These are phyloP conservation scores for Phytophthora sansomeana DNA, from an alignment of 352 stramenopile genomes.

Conservation along the genomic window DNA sequence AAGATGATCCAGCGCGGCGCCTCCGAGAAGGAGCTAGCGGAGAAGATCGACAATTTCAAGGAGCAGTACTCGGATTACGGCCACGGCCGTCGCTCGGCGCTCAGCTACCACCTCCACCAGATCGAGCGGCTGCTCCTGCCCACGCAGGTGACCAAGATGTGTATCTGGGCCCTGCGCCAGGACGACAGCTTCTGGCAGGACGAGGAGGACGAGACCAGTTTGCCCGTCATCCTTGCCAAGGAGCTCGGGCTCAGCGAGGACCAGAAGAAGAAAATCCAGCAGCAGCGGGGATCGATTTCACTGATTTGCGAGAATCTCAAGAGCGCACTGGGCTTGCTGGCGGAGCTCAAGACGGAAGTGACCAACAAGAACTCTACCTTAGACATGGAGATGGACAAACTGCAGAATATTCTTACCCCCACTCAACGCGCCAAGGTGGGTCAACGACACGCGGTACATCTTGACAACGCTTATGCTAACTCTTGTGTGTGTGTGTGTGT, in stretches of 20 bases:
- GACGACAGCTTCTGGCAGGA: slow-evolving; percentile 92
- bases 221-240: slow-evolving; percentile 92
- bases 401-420: slow-evolving; percentile 94
- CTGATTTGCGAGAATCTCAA: slow-evolving; percentile 92
- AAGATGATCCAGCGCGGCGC: slow-evolving; percentile 83
- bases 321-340: slow-evolving; percentile 84
- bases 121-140: slow-evolving; percentile 94
- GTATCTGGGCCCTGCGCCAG: slow-evolving; percentile 92
- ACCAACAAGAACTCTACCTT: slow-evolving; percentile 93
- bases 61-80: slow-evolving; percentile 94
- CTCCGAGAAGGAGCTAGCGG: slow-evolving; percentile 89
- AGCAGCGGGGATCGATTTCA: slow-evolving; percentile 83
- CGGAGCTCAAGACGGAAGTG: slow-evolving; percentile 90
- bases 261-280: slow-evolving; percentile 94
- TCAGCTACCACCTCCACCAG: slow-evolving; percentile 93
- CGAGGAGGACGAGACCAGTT: slow-evolving; percentile 88
- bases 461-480: slow-evolving; percentile 19
- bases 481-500: slow-evolving; percentile 16
- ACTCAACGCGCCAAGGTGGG: slow-evolving; percentile 92
- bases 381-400: slow-evolving; percentile 94
- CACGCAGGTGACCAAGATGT: slow-evolving; percentile 95
- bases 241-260: slow-evolving; percentile 91
- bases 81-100: slow-evolving; percentile 85
- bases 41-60: slow-evolving; percentile 96
- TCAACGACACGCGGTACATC: not conserved